Base-by-base conservation (phyloP, 1,284 basidiomycete genomes). In the Cystobasidium sp. region DNA sequence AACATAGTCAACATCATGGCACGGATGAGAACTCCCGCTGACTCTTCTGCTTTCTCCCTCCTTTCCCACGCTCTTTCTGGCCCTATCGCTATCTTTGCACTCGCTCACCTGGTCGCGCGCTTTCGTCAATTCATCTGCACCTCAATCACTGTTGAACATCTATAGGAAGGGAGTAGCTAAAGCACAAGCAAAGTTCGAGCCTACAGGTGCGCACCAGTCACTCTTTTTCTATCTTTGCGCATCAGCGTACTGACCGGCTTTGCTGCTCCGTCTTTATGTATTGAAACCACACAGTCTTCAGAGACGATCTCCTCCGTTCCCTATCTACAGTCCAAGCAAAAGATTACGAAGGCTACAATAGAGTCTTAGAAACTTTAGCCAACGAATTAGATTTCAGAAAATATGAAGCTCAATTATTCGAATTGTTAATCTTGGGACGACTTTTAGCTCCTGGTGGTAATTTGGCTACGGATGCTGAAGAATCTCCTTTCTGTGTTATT, bases 351-450 rank as follows among this genome's bases (percentile, higher is more conserved):
- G 86, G 88, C 22, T 89, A 90, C 81, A 86, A 91, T 53, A 88
- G 89, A 81, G 94, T 95, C 84, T 88, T 98, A 79, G 88, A 83
- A 72, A 65, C 72, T 9, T 72, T 79, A 22, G 78, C 76, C 56
- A 79, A 78, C 58, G 76, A 78, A 72, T 70, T 79, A 91, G 84
- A 94, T 94, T 76, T 94, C 93, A 74, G 89, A 90, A 62, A 91
- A 92, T 97, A 98, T 90, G 91, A 91, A 83, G 94, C 97, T 80
- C 88, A 90, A 76, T 89, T 98, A 80, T 97, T 97, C 84, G 95
- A 98, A 85, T 88, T 97, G 83, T 88, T 97, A 81, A 88, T 97
- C 80, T 90, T 93, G 81, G 95, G 95, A 67, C 93, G 94, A 51
- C 89, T 98, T 76, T 88, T 98, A 79, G 95, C 97, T 83, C 96